Evolutionary conservation across 1,284 basidiomycete genomes (phyloP), one percentile per base, ranked within the genome.

Genomic region (Athelia sp.): DNA sequence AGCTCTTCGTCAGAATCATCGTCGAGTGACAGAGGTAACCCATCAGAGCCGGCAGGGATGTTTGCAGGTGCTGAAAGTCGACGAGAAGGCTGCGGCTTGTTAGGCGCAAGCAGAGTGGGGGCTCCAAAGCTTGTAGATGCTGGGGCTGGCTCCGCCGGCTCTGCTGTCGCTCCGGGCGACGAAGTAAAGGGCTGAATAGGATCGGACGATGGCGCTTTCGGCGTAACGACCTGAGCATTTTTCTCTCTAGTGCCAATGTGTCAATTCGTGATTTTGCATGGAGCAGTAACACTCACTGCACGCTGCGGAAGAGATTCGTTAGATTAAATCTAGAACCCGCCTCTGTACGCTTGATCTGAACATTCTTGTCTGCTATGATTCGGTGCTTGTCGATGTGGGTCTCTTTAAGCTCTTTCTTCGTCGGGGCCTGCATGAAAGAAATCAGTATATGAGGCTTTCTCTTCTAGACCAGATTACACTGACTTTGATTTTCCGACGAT

Each of bases 351-450:
- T 65, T 62, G 48, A 75, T 65, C 3, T 62, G 65, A 31, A 63
- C 65, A 6, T 58, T 58, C 42, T 72, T 68, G 9, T 74, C 71
- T 15, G 70, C 74, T 10, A 66, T 66, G 22, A 81, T 62, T 19
- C 80, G 76, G 15, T 71, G 66, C 19, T 74, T 69, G 21, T 73
- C 69, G 46, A 73, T 74, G 22, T 64, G 55, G 1, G 71, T 76
- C 51, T 81, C 80, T 32, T 56, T 46, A 4, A 64, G 57, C 46
- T 82, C 78, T 51, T 79, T 80, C 62, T 78, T 79, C 8, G 79
- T 76, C 1, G 75, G 79, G n/a, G 71, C 67, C 80, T 83, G 49
- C 46, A 52, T 47, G 42, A 43, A 46, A 49, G 17, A 43, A 18
- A 14, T 35, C 17, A 15, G 13, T 3, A 45, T 22, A 21, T 22